A percentile compares a stretch with the other conserved stretches of the same genome.
These are phyloP conservation scores for Thinopyrum obtusiflorum DNA, from an alignment of 202 grass and related monocot genomes.

Conservation along the genomic window DNA sequence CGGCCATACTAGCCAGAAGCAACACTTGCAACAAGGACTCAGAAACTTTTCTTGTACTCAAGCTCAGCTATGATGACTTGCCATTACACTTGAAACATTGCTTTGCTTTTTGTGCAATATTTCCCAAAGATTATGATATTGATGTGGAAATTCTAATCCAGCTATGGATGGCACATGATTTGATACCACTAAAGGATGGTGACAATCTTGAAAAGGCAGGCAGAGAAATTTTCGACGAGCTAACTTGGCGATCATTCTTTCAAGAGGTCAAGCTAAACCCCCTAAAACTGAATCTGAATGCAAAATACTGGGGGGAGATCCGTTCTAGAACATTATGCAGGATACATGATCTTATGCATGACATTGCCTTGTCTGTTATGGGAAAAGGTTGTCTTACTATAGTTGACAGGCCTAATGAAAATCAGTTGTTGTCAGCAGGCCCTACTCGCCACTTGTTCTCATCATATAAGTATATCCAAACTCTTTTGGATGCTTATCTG, in stretches of 20 bases:
- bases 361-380: conserved; percentile 32
- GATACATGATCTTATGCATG: conserved; percentile 45
- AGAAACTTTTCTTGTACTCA: conserved; percentile 23
- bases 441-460: neutral
- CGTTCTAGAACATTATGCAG: neutral
- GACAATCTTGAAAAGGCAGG: neutral
- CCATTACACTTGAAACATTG: conserved; percentile 39
- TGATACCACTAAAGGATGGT: neutral
- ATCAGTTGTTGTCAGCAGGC: neutral
- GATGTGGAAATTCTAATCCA: conserved; percentile 26
- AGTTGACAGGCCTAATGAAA: neutral
- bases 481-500: neutral
- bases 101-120: conserved; percentile 44
- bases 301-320: too few species aligned
- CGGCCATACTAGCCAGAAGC: neutral
- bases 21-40: neutral
- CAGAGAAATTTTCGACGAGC: conserved; percentile 25
- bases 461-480: accelerated
- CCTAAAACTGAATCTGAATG: too few species aligned
- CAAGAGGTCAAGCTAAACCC: neutral
- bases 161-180: conserved; percentile 41
- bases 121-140: conserved; percentile 43
- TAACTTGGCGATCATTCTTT: conserved; percentile 45
- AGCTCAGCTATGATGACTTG: conserved; percentile 32
- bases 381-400: neutral